Evolutionary conservation across 1,284 basidiomycete species (phyloP).

Genomic region (Thecaphora frezii): DNA sequence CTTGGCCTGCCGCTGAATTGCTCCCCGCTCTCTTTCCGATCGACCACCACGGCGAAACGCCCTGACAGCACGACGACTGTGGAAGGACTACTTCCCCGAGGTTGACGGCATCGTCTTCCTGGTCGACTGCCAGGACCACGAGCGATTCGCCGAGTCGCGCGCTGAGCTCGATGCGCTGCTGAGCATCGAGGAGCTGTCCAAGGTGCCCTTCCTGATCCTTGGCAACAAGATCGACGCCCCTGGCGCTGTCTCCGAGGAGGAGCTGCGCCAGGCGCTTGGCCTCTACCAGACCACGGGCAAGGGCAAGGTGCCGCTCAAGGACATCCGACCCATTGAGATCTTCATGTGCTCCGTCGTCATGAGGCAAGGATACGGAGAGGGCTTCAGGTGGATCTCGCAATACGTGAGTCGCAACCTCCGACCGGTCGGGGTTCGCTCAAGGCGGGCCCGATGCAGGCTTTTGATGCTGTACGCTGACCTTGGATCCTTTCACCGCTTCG

Average conservation of each 20-base stretch:
- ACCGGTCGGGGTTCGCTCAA: too few relatives aligned
- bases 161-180: constrained; percentile 94
- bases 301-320: constrained; percentile 92
- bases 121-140: constrained; percentile 93
- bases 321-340: constrained; percentile 97
- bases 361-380: constrained; percentile 97
- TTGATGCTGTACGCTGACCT: too few relatives aligned
- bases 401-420: constrained; percentile 70
- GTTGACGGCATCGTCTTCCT: constrained; percentile 99
- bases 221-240: constrained; percentile 99
- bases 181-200: constrained; percentile 76
- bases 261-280: constrained; percentile 90
- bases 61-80: constrained; percentile 95
- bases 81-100: constrained; percentile 99
- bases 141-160: constrained; percentile 93
- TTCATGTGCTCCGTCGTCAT: constrained; percentile 99
- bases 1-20: too few relatives aligned
- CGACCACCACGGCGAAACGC: too few relatives aligned
- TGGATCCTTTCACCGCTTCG: too few relatives aligned
- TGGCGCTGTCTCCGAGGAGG: constrained; percentile 95
- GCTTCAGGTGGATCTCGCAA: constrained; percentile 99
- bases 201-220: constrained; percentile 96
- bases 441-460: too few relatives aligned
- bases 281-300: constrained; percentile 99
- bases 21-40: too few relatives aligned